These are phyloP conservation scores for Eustoma russellianum DNA, from an alignment of 257 asterid genomes.

Conservation along the genomic window DNA sequence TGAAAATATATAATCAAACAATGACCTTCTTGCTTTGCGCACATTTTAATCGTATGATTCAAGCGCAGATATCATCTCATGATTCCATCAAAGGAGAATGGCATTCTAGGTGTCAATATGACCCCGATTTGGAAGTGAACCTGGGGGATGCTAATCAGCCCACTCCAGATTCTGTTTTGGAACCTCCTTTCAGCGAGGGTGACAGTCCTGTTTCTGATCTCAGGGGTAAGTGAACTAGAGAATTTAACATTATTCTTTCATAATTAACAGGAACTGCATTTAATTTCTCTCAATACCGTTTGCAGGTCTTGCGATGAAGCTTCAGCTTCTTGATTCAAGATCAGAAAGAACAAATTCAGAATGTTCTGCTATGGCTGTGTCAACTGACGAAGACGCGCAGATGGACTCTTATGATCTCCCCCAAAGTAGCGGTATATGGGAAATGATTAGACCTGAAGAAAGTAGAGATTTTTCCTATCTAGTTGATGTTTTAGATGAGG, in stretches of 20 bases:
- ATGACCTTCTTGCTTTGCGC: too few relatives aligned
- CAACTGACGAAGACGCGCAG: slow-evolving; percentile 46
- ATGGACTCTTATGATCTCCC: slow-evolving; percentile 18
- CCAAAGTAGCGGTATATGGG: slow-evolving; percentile 20
- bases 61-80: slow-evolving; percentile 33
- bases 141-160: slow-evolving; percentile 34
- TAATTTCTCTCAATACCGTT: slow-evolving; percentile 3
- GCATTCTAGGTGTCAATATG: slow-evolving; percentile 15
- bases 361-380: slow-evolving; percentile 48
- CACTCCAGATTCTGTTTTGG: slow-evolving; percentile 66
- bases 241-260: neutral
- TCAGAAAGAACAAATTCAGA: slow-evolving; percentile 46
- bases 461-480: slow-evolving; percentile 60
- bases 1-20: too few relatives aligned
- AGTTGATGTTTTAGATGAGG: slow-evolving; percentile 69
- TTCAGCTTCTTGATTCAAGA: slow-evolving; percentile 33
- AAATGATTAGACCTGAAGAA: slow-evolving; percentile 32
- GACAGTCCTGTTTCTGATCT: slow-evolving; percentile 23
- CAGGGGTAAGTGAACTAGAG: slow-evolving; percentile 16
- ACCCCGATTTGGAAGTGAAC: slow-evolving; percentile 19
- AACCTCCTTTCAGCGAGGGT: slow-evolving; percentile 26
- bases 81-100: slow-evolving; percentile 24
- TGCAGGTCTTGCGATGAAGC: slow-evolving; percentile 41
- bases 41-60: neutral
- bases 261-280: neutral